Conservation (phyloP, 2,329 filamentous ascomycete genomes). For the Fusarium subglutinans region DNA sequence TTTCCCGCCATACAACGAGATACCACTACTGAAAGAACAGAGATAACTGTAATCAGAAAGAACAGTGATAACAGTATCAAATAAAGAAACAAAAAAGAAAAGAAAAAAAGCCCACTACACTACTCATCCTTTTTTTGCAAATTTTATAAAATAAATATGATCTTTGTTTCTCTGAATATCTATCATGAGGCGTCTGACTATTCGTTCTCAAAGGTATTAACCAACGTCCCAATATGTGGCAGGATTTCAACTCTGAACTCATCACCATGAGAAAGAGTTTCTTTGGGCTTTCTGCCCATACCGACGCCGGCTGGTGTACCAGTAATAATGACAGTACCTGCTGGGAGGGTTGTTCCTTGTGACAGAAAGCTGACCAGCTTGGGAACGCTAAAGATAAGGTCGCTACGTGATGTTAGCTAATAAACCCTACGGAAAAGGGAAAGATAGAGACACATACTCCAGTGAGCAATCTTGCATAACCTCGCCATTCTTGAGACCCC, state of each 20-base stretch:
- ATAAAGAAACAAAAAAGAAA: neutral
- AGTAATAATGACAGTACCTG: conserved; percentile 55
- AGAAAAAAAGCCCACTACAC: neutral
- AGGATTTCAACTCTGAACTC: conserved; percentile 56
- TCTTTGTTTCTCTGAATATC: rapidly evolving
- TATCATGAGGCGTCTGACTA: rapidly evolving
- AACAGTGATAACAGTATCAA: neutral
- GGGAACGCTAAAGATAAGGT: conserved; percentile 63
- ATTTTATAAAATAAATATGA: rapidly evolving
- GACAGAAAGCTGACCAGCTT: conserved; percentile 55
- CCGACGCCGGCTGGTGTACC: conserved; percentile 56
- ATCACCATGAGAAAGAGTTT: conserved; percentile 51
- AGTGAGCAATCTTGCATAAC: neutral
- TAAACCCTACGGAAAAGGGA: rapidly evolving
- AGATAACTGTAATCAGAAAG: neutral
- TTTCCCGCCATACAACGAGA: neutral
- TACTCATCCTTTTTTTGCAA: neutral
- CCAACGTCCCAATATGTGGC: conserved; percentile 54
- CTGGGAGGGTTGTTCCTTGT: conserved; percentile 54
- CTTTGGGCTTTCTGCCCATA: conserved; percentile 49
- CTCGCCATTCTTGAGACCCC: neutral
- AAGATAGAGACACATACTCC: neutral
- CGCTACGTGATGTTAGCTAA: conserved; percentile 45
- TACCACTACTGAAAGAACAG: too few species aligned
- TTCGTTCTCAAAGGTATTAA: conserved; percentile 42